Evolutionary conservation across 306 rosid species (phyloP).

Genomic region (Cajanus cajan): DNA sequence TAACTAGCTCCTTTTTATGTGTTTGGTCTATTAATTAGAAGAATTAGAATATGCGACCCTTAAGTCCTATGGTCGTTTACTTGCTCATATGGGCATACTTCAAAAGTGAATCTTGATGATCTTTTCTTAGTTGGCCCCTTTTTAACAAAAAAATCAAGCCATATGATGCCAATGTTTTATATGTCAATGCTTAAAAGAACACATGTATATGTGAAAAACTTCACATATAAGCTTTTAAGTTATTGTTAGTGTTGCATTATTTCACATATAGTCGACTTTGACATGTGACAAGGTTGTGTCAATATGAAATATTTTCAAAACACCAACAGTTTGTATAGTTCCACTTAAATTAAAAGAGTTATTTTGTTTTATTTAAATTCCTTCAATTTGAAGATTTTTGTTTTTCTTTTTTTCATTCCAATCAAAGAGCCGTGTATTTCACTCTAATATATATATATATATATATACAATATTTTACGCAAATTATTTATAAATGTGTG

Average conservation of each 20-base stretch:
- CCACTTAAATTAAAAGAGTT: not conserved
- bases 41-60: constrained; percentile 12
- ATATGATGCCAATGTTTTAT: not conserved
- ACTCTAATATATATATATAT: not conserved
- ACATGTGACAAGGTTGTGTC: not conserved
- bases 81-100: not conserved
- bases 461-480: not conserved
- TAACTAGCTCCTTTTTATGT: constrained; percentile 2
- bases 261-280: not conserved
- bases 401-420: not conserved
- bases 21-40: constrained; percentile 4
- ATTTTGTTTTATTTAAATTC: not conserved
- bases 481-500: not conserved
- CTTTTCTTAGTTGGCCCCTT: not conserved
- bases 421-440: not conserved
- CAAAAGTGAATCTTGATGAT: constrained; percentile 18
- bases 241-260: not conserved
- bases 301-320: not conserved
- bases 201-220: not conserved
- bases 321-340: not conserved
- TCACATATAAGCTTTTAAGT: not conserved
- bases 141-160: not conserved
- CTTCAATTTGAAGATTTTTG: not conserved
- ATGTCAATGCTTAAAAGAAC: not conserved
- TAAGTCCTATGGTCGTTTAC: not conserved